These are phyloP conservation scores for Dictyostelium firmibasis DNA, from an alignment of 78 protist species.

Conservation along the genomic window DNA sequence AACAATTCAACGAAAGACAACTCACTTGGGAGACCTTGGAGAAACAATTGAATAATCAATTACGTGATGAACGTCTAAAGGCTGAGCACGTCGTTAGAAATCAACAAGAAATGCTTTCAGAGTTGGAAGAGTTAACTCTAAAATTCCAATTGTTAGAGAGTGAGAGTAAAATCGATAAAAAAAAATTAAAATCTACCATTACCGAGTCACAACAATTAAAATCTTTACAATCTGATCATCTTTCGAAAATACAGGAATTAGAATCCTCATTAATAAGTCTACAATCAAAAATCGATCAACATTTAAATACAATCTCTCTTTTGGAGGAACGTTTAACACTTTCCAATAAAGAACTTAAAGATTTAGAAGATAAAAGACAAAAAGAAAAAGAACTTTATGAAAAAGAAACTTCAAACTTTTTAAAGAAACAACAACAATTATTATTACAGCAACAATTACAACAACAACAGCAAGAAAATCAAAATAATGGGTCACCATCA, in stretches of 20 bases:
- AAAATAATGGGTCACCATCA: no score
- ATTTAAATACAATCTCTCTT: neutral
- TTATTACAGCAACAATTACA: slow-evolving; percentile 29
- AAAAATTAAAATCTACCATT: neutral
- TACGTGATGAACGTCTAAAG: slow-evolving; percentile 5
- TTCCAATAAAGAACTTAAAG: slow-evolving; percentile 50
- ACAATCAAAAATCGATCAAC: slow-evolving; percentile 11
- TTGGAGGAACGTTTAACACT: neutral
- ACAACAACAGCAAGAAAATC: neutral
- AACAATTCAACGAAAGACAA: slow-evolving; percentile 16
- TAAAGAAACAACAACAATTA: slow-evolving; percentile 13
- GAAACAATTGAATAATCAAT: slow-evolving; percentile 17
- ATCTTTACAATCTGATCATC: neutral
- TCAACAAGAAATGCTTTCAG: slow-evolving; percentile 1
- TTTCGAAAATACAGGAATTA: neutral
- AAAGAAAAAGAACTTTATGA: slow-evolving; percentile 45
- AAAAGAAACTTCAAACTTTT: neutral
- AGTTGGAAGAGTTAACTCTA: slow-evolving; percentile 28
- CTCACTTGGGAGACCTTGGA: slow-evolving; percentile 43
- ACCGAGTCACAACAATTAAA: neutral
- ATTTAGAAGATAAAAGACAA: slow-evolving; percentile 16
- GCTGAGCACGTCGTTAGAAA: slow-evolving; percentile 1
- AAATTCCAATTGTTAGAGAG: neutral
- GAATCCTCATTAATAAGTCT: neutral
- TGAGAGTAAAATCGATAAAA: slow-evolving; percentile 41